Percentiles rank a stretch among this genome's conserved stretches.
Conservation (phyloP, 805 yeast genomes). For the Saccharomycopsis sp. region DNA sequence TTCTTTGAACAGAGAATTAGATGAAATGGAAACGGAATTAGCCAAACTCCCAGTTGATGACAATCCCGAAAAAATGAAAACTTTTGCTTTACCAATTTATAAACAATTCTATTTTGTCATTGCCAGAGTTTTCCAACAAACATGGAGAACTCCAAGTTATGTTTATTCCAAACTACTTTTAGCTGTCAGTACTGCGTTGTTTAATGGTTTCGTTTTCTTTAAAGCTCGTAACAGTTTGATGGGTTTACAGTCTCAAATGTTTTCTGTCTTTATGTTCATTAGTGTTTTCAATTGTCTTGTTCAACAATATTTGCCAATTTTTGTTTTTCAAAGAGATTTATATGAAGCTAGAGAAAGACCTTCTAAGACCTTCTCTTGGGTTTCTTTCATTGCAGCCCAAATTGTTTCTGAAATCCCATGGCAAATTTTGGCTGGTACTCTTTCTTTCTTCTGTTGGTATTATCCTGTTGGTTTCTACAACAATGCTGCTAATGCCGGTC, state of each 20-base stretch:
- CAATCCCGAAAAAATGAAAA: conserved; percentile 21
- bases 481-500: conserved; percentile 41
- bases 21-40: conserved; percentile 40
- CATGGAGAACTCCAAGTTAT: conserved; percentile 55
- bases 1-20: conserved; percentile 43
- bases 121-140: conserved; percentile 44
- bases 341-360: conserved; percentile 70
- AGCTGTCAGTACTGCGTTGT: conserved; percentile 42
- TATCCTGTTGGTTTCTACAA: conserved; percentile 60
- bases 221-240: conserved; percentile 50
- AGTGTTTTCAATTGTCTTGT: conserved; percentile 41
- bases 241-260: conserved; percentile 57
- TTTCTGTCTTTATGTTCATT: conserved; percentile 46
- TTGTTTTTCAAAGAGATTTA: conserved; percentile 46
- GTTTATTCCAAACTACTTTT: conserved; percentile 47
- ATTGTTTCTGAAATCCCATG: conserved; percentile 58
- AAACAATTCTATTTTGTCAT: conserved; percentile 36
- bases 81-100: conserved; percentile 35
- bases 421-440: conserved; percentile 51
- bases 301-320: conserved; percentile 56
- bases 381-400: conserved; percentile 39
- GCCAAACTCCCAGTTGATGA: conserved; percentile 26
- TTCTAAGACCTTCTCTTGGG: conserved; percentile 61
- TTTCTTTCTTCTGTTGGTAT: conserved; percentile 54
- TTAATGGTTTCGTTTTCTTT: conserved; percentile 62